Evolutionary conservation across 2,329 filamentous ascomycete species (phyloP), one percentile per base, ranked within the genome.

Genomic region (Ophiostoma novo-ulmi): DNA sequence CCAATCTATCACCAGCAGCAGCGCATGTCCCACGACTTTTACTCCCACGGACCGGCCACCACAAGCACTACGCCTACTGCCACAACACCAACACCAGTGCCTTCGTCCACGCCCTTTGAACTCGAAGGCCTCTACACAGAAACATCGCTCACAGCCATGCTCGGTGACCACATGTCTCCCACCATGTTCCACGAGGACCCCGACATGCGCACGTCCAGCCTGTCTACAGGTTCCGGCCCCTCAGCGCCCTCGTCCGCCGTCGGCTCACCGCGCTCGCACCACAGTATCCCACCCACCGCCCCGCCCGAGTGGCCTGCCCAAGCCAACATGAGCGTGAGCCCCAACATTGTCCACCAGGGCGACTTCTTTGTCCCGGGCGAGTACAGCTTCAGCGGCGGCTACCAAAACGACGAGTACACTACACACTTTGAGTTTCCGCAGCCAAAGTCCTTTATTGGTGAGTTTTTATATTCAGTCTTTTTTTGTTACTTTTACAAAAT

Each of bases 181-280:
- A 78, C 80, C 71, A 79, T 82, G 73, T 86, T 83, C 63, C 36
- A 65, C 26, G 85, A 87, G 61, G 85, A 87, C 69, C 77, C 78
- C 72, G 84, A 87, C 26, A 77, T 84, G 76, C 79, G 80, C 71
- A 76, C 85, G 35, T 82, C 84, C 69, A 87, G 84, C 76, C 83
- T 85, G 73, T 92, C 84, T 72, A 88, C 85, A 72, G 84, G 83
- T 35, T 90, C 87, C 71, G 88, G 80, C 70, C 86, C 82, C 69
- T 91, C 89, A 69, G 87, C 87, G 4, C 82, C 88, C 7, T 91
- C 89, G 0, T 91, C 89, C 10, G 87, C 86, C 70, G 85, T 89
- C 73, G 88, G 88, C 71, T 91, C 89, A 31, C 89, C 89, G 36
- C 86, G 88, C 75, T 89, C 88, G 1, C 84, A 85, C 73, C 84